Evolutionary conservation across 345 rosid species (phyloP).

Genomic region (Gossypium stocksii): DNA sequence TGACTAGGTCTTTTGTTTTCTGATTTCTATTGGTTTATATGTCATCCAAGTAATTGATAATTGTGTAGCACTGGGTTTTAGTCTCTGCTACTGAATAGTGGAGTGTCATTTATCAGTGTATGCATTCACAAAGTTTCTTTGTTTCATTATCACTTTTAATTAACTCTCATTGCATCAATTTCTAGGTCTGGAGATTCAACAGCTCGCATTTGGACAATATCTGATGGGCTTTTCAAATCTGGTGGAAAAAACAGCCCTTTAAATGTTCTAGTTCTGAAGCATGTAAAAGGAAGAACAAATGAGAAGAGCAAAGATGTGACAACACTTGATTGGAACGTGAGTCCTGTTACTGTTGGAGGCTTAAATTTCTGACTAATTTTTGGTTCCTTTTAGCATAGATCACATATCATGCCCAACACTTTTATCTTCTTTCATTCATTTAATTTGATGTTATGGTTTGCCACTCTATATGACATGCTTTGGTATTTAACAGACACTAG

Average conservation of each 20-base stretch:
- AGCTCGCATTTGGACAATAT: constrained; percentile 92
- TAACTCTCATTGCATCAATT: constrained; percentile 11
- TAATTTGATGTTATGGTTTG: neutral
- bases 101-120: neutral
- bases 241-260: constrained; percentile 42
- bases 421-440: neutral
- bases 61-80: neutral
- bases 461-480: neutral
- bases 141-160: neutral
- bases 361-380: neutral
- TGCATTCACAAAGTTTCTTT: neutral
- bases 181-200: constrained; percentile 96
- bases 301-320: constrained; percentile 99
- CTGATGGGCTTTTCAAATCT: constrained; percentile 55
- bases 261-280: constrained; percentile 73
- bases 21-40: neutral
- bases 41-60: neutral
- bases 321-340: constrained; percentile 99
- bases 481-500: neutral
- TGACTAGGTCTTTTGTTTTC: neutral
- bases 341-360: constrained; percentile 25
- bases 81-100: neutral
- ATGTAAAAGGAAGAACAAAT: constrained; percentile 87
- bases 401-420: neutral
- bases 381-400: neutral